Conservation (phyloP, 306 rosid species). For the Vicia villosa region DNA sequence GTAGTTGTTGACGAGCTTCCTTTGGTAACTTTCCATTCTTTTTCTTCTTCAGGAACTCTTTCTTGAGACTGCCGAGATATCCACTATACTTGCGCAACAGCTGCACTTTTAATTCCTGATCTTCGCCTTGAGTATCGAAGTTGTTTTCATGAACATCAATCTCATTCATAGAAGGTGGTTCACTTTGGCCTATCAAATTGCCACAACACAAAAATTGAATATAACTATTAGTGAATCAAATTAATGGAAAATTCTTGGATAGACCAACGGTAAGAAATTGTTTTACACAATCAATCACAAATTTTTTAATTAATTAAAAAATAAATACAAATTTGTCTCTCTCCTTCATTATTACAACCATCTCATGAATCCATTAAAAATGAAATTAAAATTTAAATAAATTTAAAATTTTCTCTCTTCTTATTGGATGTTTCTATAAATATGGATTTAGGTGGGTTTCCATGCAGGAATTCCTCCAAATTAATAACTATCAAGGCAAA, state of each 20-base stretch:
- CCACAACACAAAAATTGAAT: conserved; percentile 38
- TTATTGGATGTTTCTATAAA: too few relatives aligned
- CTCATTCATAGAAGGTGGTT: conserved; percentile 65
- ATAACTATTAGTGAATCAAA: not conserved
- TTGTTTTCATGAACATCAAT: conserved; percentile 56
- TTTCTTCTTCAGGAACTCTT: conserved; percentile 94
- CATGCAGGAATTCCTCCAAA: too few relatives aligned
- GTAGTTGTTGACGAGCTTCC: conserved; percentile 91
- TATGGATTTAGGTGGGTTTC: too few relatives aligned
- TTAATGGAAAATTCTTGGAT: too few relatives aligned
- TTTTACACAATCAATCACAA: too few relatives aligned
- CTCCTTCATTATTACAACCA: too few relatives aligned
- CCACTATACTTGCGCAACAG: conserved; percentile 92
- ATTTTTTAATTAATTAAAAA: too few relatives aligned
- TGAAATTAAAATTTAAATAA: too few relatives aligned
- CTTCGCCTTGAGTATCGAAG: conserved; percentile 79
- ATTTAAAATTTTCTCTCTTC: too few relatives aligned
- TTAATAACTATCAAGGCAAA: not conserved
- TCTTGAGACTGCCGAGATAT: conserved; percentile 84
- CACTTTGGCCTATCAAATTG: conserved; percentile 57
- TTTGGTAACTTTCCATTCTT: conserved; percentile 95
- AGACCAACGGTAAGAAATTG: too few relatives aligned
- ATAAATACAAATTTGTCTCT: too few relatives aligned
- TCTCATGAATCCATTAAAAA: too few relatives aligned
- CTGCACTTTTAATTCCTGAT: conserved; percentile 76